These are phyloP conservation scores for Corymbia citriodora DNA, from an alignment of 441 rosid species.

Conservation along the genomic window DNA sequence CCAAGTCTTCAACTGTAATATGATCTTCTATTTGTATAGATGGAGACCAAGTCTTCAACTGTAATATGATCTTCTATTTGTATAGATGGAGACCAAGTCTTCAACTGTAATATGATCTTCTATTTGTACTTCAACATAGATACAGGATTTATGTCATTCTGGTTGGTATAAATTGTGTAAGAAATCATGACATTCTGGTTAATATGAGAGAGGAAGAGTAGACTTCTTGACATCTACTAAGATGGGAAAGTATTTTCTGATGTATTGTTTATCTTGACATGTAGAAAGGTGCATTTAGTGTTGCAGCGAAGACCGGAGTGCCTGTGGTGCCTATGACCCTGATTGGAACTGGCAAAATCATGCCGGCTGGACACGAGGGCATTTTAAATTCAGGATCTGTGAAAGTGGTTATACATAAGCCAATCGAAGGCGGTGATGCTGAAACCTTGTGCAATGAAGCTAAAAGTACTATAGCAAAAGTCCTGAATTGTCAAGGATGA, in stretches of 20 bases:
- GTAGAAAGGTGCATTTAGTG: conserved; percentile 90
- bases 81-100: background rate
- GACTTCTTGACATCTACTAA: background rate
- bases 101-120: background rate
- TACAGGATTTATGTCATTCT: background rate
- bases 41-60: no score
- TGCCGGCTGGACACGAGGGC: conserved; percentile 78
- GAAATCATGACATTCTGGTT: background rate
- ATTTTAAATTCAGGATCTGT: conserved; percentile 58
- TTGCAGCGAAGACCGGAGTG: conserved; percentile 79
- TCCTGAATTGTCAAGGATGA: conserved; percentile 34
- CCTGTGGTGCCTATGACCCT: conserved; percentile 81
- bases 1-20: no score
- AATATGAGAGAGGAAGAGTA: background rate
- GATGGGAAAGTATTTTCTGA: background rate
- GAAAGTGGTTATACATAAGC: conserved; percentile 67
- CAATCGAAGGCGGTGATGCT: conserved; percentile 60
- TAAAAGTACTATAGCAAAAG: conserved; percentile 48
- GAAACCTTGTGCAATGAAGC: conserved; percentile 57
- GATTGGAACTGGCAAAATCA: conserved; percentile 79
- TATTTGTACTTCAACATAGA: background rate
- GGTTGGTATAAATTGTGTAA: background rate
- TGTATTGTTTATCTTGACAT: conserved; percentile 15
- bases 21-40: no score
- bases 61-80: no score